These are phyloP conservation scores for Exophiala alcalophila DNA, from an alignment of 2,329 filamentous ascomycete genomes.

Conservation along the genomic window DNA sequence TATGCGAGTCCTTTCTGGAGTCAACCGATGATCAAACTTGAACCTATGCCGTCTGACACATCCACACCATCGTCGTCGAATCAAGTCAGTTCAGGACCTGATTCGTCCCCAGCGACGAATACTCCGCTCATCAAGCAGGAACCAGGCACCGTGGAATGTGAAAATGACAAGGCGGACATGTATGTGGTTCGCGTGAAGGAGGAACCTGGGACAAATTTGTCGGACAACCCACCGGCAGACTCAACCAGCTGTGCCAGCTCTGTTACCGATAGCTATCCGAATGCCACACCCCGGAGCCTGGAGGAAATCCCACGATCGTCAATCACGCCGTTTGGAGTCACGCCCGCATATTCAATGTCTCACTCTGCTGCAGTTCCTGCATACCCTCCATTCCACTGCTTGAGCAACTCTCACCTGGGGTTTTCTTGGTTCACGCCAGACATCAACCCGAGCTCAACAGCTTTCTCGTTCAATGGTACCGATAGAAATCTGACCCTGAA, in stretches of 20 bases:
- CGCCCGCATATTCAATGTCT: neutral
- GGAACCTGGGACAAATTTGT: neutral
- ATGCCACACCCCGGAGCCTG: neutral
- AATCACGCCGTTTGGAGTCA: constrained; percentile 4
- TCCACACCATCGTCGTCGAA: constrained; percentile 2
- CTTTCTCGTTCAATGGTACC: neutral
- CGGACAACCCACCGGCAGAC: neutral
- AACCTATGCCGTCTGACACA: constrained; percentile 3
- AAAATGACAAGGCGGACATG: neutral
- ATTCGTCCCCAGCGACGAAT: neutral
- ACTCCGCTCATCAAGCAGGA: constrained; percentile 15
- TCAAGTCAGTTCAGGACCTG: constrained; percentile 21
- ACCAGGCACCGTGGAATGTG: neutral
- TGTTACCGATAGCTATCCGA: neutral
- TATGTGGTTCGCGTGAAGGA: neutral
- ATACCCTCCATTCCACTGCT: neutral
- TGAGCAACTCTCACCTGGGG: constrained; percentile 1
- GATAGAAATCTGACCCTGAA: constrained; percentile 13
- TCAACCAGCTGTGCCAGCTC: too few species aligned
- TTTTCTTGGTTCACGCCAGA: constrained; percentile 3
- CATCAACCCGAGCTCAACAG: neutral
- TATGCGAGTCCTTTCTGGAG: constrained; percentile 7
- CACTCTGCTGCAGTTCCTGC: neutral
- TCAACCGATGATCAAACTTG: constrained; percentile 11
- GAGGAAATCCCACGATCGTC: constrained; percentile 1